Percentiles rank a stretch among this genome's conserved stretches.
These are phyloP conservation scores for Astrocystis sublimbata DNA, from an alignment of 495 filamentous ascomycete species.

Conservation along the genomic window DNA sequence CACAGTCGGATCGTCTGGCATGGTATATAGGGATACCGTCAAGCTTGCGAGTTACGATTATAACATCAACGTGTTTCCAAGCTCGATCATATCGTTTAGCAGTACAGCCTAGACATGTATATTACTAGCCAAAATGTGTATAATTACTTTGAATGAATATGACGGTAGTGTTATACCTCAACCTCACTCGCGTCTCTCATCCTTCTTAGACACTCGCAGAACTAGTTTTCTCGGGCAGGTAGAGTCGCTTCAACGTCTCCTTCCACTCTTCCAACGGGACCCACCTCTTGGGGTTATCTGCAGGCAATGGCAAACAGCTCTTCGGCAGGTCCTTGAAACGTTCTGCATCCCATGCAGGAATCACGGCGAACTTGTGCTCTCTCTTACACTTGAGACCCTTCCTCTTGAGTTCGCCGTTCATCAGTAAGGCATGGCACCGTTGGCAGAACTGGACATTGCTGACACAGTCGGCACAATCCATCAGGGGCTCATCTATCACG, in stretches of 20 bases:
- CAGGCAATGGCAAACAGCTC: slow-evolving; percentile 23
- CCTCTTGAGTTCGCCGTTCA: slow-evolving; percentile 27
- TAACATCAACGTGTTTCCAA: slow-evolving; percentile 57
- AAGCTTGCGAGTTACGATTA: slow-evolving; percentile 52
- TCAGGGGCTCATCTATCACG: slow-evolving; percentile 23
- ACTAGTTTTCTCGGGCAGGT: slow-evolving; percentile 16
- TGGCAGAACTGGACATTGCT: slow-evolving; percentile 23
- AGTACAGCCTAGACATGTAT: slow-evolving; percentile 8
- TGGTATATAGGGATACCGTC: slow-evolving; percentile 49
- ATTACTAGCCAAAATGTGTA: neutral
- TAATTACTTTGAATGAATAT: neutral
- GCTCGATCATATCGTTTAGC: slow-evolving; percentile 53
- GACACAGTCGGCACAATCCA: slow-evolving; percentile 28
- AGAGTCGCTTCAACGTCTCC: slow-evolving; percentile 28
- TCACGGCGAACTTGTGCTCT: slow-evolving; percentile 39
- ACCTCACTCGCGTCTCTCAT: too few relatives aligned
- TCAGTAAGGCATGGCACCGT: slow-evolving; percentile 34
- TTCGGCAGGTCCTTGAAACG: slow-evolving; percentile 33
- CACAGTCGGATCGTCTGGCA: slow-evolving; percentile 48
- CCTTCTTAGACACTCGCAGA: neutral
- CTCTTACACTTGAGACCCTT: slow-evolving; percentile 36
- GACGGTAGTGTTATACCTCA: neutral
- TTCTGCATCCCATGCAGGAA: slow-evolving; percentile 38
- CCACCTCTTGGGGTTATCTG: slow-evolving; percentile 28
- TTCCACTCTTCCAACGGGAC: slow-evolving; percentile 44